phyloP scores from a whole-genome alignment of 1,284 basidiomycete species.

The Leccinum solheimii region DNA sequence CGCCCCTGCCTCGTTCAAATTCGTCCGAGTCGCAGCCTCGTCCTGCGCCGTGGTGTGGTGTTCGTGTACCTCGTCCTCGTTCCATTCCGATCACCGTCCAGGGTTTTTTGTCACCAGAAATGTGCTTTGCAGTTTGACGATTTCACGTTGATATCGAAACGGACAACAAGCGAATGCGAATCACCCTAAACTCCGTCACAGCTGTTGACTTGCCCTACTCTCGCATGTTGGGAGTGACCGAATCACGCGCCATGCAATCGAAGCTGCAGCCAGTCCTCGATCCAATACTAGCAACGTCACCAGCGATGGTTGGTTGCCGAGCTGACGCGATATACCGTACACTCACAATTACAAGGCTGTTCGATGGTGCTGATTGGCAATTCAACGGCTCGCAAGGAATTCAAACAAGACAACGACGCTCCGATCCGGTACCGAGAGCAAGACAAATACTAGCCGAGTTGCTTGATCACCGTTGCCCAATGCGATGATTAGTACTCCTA shows the following conservation, averaged over 20 bases:
- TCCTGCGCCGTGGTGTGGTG: too few relatives aligned
- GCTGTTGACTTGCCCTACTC: too few relatives aligned
- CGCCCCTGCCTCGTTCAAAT: neutral
- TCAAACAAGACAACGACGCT: neutral
- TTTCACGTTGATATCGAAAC: slow-evolving; percentile 13
- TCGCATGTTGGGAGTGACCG: neutral
- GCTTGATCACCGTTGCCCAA: neutral
- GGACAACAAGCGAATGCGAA: slow-evolving; percentile 18
- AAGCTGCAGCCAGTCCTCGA: neutral
- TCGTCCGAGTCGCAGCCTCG: neutral
- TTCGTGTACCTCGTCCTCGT: neutral
- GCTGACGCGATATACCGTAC: neutral
- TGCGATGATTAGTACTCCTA: neutral
- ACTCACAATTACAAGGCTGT: neutral
- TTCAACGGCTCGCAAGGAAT: neutral
- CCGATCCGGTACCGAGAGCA: neutral
- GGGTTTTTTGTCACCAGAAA: too few relatives aligned
- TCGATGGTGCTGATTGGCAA: neutral
- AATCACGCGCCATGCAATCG: neutral
- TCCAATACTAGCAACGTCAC: neutral
- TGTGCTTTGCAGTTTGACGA: slow-evolving; percentile 6
- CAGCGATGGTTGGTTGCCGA: neutral
- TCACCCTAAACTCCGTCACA: neutral
- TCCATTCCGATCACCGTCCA: neutral
- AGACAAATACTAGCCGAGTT: neutral